Base-by-base conservation (phyloP, 306 rosid species). In the Pyrus bretschneideri region DNA sequence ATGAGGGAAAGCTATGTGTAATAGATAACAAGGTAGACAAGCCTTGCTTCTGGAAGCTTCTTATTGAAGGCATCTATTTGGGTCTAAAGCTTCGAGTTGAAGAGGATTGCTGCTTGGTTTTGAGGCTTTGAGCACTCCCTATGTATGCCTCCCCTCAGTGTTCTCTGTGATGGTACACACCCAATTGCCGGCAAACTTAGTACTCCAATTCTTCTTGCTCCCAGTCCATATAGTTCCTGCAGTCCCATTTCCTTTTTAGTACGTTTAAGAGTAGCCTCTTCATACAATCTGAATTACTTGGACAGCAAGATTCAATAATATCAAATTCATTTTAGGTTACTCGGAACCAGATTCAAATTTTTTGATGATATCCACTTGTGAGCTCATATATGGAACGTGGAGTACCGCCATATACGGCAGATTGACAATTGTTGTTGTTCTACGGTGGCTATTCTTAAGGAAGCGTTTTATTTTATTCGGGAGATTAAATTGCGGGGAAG, bases 161-260 rank as follows among this genome's bases (percentile, higher is more conserved):
- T 91, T 74, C 93, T 89, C 80, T 89, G 87, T 29, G 88, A 75
- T 33, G 98, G 98, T 33, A 89, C 79, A 27, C 96, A 91, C 80
- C 98, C 96, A 25, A 89, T 72, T 35, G 78, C 55, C n/a, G 88
- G 86, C 60, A 89, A 6, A 46, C 87, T 76, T 10, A 89, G 3
- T 18, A 89, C 84, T 55, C 93, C 91, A 65, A 91, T 89, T 38
- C 85, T 84, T 84, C 97, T 82, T 49, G 82, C 98, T 81, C 98
- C 96, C 18, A 78, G 33, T 49, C 62, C 87, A 81, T 89, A 86
- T 21, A 91, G 87, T 45, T 84, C 90, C 90, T 89, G 86, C 75
- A 70, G 29, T n/a, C 8, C 58, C 33, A 40, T 71, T 54, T 54
- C 55, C 70, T 33, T 45, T 9, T 65, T 19, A 3, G 2, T 15